Evolutionary conservation across 805 yeast species (phyloP), one percentile per base, ranked within the genome.

Genomic region (Hanseniaspora pseudoguilliermondii): DNA sequence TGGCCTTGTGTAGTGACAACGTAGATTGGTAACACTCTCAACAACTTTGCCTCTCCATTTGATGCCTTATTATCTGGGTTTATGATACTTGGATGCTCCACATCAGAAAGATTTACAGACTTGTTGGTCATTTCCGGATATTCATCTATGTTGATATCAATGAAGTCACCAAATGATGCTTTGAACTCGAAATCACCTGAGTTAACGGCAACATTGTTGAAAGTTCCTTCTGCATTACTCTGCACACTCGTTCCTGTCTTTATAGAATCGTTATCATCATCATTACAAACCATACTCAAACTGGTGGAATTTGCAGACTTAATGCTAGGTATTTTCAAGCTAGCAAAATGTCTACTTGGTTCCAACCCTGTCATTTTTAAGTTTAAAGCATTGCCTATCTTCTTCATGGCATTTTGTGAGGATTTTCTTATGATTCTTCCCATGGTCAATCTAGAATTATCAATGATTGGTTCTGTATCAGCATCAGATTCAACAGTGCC

Each of bases 321-420:
- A 25, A n/a, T 42, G 35, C 6, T 41, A 0, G 86, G 86, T 21
- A 91, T 75, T 66, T 86, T 89, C 60, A 91, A 74, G 53, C 82
- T 86, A 0, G 97, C 97, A 74, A 87, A 93, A 65, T 90, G 96
- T 59, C 98, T 76, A 23, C 86, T 80, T 15, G 96, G 95, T 64
- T 90, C 96, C 62, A 90, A 71, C 57, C 90, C 82, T 2, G 95
- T 86, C 11, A 87, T 80, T 41, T 90, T 81, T 54, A 85, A 80
- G 0, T 95, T 96, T 78, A 89, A 82, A 53, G 82, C 84, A 62
- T 84, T 95, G 0, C 95, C 96, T 1, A 93, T 93, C 59, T 79
- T 80, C 49, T 90, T 71, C 0, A 91, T 90, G 56, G 85, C 71
- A 4, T 78, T 80, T 62, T 86, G 95, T 0, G 93, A 85, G 2